Base-by-base conservation (phyloP, 1,284 basidiomycete species). In the Ceratorhiza oryzae-sativae region DNA sequence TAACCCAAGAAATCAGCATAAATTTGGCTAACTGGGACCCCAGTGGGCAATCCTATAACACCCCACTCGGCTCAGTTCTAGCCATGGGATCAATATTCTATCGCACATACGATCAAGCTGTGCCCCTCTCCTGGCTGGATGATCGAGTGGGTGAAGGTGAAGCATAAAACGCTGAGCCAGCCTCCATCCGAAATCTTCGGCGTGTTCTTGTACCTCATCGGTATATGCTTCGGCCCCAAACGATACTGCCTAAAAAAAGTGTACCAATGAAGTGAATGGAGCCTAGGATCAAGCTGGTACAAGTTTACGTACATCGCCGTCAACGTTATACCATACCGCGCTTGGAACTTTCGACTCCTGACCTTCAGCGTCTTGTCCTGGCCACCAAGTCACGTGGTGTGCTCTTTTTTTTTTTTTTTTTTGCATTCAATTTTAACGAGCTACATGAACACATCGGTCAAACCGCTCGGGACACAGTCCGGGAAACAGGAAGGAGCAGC, bases 1-100 rank as follows among this genome's bases (percentile, higher is more conserved):
- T 73, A 73, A 18, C 58, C 3, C 2, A 73, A 20, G 25, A 73
- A 73, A 56, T 73, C 72, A 18, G 41, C 6, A 27, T 73, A 73
- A 12, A 73, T 61, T 12, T 53, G 30, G 25, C 20, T 34, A 12
- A 71, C n/a, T 9, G 72, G n/a, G 15, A 70, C 45, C 20, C 36
- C 15, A 13, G 2, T 1, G 18, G 71, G 71, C 12, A 72, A 39
- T 3, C 15, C 71, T 72, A 18, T 6, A 55, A 41, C 3, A 5
- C 8, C 9, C 3, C 10, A 18, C 10, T 63, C 23, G 53, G 6
- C 20, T 27, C 3, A n/a, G 12, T 48, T 36, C 9, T 3, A 39
- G n/a, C 6, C 20, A 51, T n/a, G n/a, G n/a, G n/a, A n/a, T n/a
- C 18, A 2, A 18, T 12, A 3, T n/a, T n/a, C 5, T 30, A 32